Evolutionary conservation across 2,329 filamentous ascomycete species (phyloP).

Genomic region (Fusarium albosuccineum): DNA sequence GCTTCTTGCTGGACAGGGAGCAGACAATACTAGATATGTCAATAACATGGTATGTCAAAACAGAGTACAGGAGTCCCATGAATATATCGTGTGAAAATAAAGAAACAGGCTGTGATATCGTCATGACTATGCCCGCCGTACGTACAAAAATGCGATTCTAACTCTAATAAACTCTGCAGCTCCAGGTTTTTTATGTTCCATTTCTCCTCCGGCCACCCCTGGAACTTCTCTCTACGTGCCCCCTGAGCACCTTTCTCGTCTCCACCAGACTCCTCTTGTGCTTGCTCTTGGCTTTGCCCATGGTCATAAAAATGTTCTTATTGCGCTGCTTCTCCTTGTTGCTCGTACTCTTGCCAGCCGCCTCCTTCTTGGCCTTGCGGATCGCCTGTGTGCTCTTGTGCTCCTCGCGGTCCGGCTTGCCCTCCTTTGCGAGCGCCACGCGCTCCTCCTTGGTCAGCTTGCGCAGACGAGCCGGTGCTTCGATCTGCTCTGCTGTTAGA

Average conservation of each 20-base stretch:
- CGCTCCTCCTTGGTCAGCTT: slow-evolving; percentile 93
- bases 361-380: slow-evolving; percentile 87
- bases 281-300: slow-evolving; percentile 96
- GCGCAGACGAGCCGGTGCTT: slow-evolving; percentile 83
- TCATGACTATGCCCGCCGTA: slow-evolving; percentile 26
- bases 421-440: slow-evolving; percentile 84
- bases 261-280: slow-evolving; percentile 94
- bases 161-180: slow-evolving; percentile 6
- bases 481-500: slow-evolving; percentile 91
- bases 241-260: slow-evolving; percentile 82
- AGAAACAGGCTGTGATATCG: slow-evolving; percentile 13
- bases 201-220: slow-evolving; percentile 87
- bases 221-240: slow-evolving; percentile 86
- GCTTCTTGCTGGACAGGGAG: no score
- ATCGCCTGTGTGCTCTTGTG: slow-evolving; percentile 90
- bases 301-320: slow-evolving; percentile 99
- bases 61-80: neutral
- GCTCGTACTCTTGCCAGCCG: slow-evolving; percentile 93
- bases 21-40: no score
- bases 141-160: slow-evolving; percentile 25
- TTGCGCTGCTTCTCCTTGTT: slow-evolving; percentile 96
- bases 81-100: neutral
- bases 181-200: slow-evolving; percentile 48
- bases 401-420: slow-evolving; percentile 80
- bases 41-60: no score